A percentile compares a stretch with the other conserved stretches of the same genome.
These are phyloP conservation scores for Prunus mongolica DNA, from an alignment of 306 rosid species.

Conservation along the genomic window DNA sequence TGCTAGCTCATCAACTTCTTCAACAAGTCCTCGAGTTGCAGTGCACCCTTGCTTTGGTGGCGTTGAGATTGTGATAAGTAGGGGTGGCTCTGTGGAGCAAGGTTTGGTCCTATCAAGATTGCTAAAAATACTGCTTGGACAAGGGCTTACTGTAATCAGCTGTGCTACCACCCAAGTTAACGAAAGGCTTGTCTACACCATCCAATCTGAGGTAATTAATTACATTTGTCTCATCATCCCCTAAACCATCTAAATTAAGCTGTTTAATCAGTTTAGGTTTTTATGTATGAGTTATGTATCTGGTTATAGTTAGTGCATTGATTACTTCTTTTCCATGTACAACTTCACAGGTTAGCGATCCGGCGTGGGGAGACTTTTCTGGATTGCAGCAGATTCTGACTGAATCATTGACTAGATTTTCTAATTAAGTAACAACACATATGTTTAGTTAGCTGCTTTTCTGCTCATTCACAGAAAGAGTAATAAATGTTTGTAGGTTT, in stretches of 20 bases:
- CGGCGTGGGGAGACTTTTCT: conserved; percentile 1
- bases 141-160: conserved; percentile 21
- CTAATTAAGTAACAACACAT: not conserved
- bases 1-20: not conserved
- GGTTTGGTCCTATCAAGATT: conserved; percentile 20
- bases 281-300: too few relatives aligned
- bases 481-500: not conserved
- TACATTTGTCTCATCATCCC: not conserved
- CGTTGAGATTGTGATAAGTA: conserved; percentile 41
- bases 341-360: conserved; percentile 21
- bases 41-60: conserved; percentile 45
- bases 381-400: conserved; percentile 18
- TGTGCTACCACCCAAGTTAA: conserved; percentile 25
- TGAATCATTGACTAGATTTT: not conserved
- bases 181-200: conserved; percentile 17
- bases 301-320: not conserved
- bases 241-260: too few relatives aligned
- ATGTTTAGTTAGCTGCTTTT: not conserved
- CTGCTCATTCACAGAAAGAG: not conserved
- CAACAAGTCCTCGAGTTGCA: conserved; percentile 12
- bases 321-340: not conserved
- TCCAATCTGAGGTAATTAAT: conserved; percentile 27
- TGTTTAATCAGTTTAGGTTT: not conserved
- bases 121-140: conserved; percentile 15
- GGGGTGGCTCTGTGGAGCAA: not conserved